Conservation (phyloP, 192 early-diverging fungal genomes). For the Coemansia sp. region DNA sequence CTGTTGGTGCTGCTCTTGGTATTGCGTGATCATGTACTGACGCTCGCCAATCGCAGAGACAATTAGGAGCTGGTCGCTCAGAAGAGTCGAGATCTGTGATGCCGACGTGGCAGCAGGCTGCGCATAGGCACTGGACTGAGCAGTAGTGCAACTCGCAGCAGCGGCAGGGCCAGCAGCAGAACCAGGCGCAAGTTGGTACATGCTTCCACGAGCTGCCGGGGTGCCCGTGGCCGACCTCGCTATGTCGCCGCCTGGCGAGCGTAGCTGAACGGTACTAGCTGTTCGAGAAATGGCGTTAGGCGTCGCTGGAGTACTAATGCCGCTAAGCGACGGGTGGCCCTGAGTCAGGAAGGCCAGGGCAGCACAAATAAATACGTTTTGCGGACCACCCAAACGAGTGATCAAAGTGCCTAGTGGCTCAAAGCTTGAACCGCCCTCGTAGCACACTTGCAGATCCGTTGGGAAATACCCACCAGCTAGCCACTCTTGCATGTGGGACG, state of each 20-base stretch:
- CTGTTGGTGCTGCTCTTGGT: conserved; percentile 45
- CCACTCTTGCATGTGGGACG: conserved; percentile 96
- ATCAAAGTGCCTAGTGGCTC: conserved; percentile 75
- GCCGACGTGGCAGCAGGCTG: conserved; percentile 26
- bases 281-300: conserved; percentile 32
- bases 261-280: conserved; percentile 17
- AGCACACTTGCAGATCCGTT: conserved; percentile 75
- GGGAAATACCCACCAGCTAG: conserved; percentile 83
- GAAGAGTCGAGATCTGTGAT: conserved; percentile 33
- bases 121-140: conserved; percentile 7
- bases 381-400: conserved; percentile 63
- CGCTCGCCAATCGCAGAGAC: conserved; percentile 36
- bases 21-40: conserved; percentile 22
- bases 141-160: not conserved
- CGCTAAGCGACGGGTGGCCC: conserved; percentile 8
- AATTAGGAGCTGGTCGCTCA: conserved; percentile 37
- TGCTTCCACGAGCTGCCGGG: conserved; percentile 6
- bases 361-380: conserved; percentile 67
- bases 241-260: not conserved
- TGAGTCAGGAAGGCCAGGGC: conserved; percentile 26
- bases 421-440: conserved; percentile 74
- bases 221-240: not conserved
- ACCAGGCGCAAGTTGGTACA: not conserved
- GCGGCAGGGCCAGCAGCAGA: not conserved
- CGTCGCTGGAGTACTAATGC: conserved; percentile 30